Base-by-base conservation (phyloP, 306 rosid genomes). In the Sesbania bispinosa region DNA sequence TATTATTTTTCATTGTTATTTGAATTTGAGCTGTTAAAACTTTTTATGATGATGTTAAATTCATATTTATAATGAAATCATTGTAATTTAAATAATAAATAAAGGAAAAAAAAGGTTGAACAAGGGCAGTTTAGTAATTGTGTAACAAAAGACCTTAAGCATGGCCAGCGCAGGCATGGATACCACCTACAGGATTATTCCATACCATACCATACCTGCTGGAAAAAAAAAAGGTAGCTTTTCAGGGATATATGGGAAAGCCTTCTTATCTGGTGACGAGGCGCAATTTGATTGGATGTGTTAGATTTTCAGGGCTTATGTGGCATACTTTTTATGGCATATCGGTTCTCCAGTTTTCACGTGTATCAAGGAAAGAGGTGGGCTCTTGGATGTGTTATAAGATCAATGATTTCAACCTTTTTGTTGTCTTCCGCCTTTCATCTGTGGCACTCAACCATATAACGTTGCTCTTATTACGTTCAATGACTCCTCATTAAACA, bases 361-460 rank as follows among this genome's bases (percentile, higher is more conserved):
- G 94, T 86, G 96, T 84, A 75, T 70, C 61, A 67, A 83, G 86
- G 62, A 33, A 73, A 66, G 77, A 75, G 87, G 79, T 73, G 84
- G 60, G 57, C 0, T 71, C 73, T 79, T 79, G 93, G 93, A 76
- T 74, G 57, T 68, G n/a, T n/a, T n/a, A n/a, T n/a, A n/a, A n/a
- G n/a, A n/a, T 62, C 96, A 87, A 90, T 83, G 95, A 91, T 89
- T 83, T 84, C 52, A 58, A 86, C 86, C 75, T 74, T 93, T 90
- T 88, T 79, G 90, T 86, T 84, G 74, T 75, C 80, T 85, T 84
- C 27, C 76, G 35, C 30, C 2, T 42, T 73, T 26, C n/a, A 74
- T 86, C 62, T 94, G 95, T 90, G 99, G 99, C 88, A 16, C 50
- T 79, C 78, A 74, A 55, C 32, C 11, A 29, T 60, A 80, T 77